Conservation (phyloP, 352 stramenopile genomes). For the Thraustochytrium sp. region DNA sequence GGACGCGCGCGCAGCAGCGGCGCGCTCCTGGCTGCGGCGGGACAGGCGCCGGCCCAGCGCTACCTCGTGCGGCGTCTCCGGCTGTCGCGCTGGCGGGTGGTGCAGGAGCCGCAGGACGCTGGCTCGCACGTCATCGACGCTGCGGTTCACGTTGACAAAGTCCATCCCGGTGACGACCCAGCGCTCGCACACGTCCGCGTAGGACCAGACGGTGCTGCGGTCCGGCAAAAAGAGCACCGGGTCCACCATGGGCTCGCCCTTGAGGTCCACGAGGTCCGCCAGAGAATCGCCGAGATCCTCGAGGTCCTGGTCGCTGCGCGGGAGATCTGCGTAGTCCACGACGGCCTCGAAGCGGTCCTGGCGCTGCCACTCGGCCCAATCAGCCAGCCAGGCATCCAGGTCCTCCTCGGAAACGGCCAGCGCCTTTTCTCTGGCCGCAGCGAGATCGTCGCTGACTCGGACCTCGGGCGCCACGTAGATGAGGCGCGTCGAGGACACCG, state of each 20-base stretch:
- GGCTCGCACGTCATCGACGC: neutral
- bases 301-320: neutral
- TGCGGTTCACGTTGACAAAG: neutral
- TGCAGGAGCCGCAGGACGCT: too few relatives aligned
- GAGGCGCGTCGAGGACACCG: neutral
- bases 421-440: neutral
- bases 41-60: too few relatives aligned
- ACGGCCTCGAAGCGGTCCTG: constrained; percentile 16
- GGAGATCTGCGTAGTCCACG: neutral
- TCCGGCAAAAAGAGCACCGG: neutral
- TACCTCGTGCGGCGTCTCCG: too few relatives aligned
- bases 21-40: too few relatives aligned
- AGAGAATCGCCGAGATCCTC: neutral
- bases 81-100: too few relatives aligned
- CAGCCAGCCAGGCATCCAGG: neutral
- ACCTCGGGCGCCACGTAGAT: neutral
- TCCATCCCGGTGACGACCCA: constrained; percentile 8
- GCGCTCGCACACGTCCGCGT: neutral
- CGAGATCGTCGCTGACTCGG: neutral
- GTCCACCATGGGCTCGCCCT: neutral
- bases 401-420: neutral
- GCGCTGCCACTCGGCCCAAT: constrained; percentile 32
- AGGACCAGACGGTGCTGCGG: neutral
- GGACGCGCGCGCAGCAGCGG: too few relatives aligned
- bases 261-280: neutral